Base-by-base conservation (phyloP, 1,284 basidiomycete species). In the Tylopilus sp. region DNA sequence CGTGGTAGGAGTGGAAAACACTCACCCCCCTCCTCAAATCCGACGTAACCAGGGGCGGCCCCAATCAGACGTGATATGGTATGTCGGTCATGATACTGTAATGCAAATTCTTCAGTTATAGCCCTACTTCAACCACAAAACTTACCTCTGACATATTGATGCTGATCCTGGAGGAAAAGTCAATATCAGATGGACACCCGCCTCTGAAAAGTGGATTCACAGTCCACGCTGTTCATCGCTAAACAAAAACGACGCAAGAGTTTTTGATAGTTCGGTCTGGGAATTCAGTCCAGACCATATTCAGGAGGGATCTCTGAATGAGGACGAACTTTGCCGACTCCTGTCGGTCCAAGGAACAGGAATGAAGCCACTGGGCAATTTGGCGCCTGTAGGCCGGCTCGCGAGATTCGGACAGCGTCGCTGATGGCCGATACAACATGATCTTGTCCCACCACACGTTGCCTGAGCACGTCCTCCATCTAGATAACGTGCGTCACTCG, bases 21-120 rank as follows among this genome's bases (percentile, higher is more conserved):
- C 65, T 46, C 56, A 67, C 87, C 92, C 9, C 89, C 92, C 69
- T 96, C 91, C 60, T 97, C 92, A 60, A 92, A 92, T 2, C 95
- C 96, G 16, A 98, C 86, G 60, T 95, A 97, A 7, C 94, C 92
- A 6, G 92, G 91, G 0, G 92, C 89, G 0, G 93, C 89, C 52
- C 93, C 94, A 44, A 97, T 91, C 16, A 97, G 73, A 3, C 92
- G 79, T 1, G 91, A 92, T 35, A 97, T 87, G 0, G 91, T 94
- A 62, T 97, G 91, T 51, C 90, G 79, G 58, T 95, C 92, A 55
- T 92, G 89, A 64, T 89, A 94, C 77, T 82, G 57, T 26, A 36
- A 30, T 23, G 6, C 12, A 5, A 6, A 46, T 40, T 25, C 13
- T n/a, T 18, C 40, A 48, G 25, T 7, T 26, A 16, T 13, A 23